Base-by-base conservation (phyloP, 495 filamentous ascomycete genomes). In the Aspergillus sclerotioniger region DNA sequence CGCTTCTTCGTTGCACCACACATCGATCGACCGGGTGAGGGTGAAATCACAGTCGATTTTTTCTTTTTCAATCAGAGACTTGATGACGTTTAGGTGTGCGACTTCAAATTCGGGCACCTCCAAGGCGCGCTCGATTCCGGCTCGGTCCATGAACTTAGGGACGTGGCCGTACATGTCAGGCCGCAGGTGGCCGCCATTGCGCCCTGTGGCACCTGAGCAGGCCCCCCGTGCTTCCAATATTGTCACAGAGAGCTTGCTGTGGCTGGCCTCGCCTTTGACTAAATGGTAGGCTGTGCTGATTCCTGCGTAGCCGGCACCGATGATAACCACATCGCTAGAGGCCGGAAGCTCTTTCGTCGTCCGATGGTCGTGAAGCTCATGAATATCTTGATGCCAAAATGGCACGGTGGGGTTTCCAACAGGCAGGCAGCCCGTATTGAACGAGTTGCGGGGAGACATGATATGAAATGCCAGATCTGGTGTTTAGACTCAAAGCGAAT, bases 301-400 rank as follows among this genome's bases (percentile, higher is more conserved):
- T 15, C 88, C 88, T 7, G 84, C 87, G 57, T 89, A 89, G 6
- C 88, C 88, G 51, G 82, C 85, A 29, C 88, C 88, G 51, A 90
- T 81, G 35, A 90, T 83, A 12, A 90, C 77, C n/a, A 80, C 77
- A 55, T 89, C 84, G 35, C 76, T 81, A 2, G 68, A 65, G 0
- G 55, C 41, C 8, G 81, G 85, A 21, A 87, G 74, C 8, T 70
- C 62, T 19, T 64, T 57, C 45, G 69, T 73, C 32, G 77, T 76
- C 35, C 80, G 77, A 60, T 80, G 64, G 58, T 83, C 76, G 45
- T 82, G 72, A 12, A 89, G 71, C 8, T 71, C 68, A 48, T 83
- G 76, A 10, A 77, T 77, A 15, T 56, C 41, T 45, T 35, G 60
- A 67, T 88, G 87, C 88, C 88, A 91, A 72, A 87, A 89, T 35